Percentiles rank a stretch among this genome's conserved stretches.
Evolutionary conservation across 768 basidiomycete genomes (phyloP).

Genomic region (Hemileccinum rubropunctum): DNA sequence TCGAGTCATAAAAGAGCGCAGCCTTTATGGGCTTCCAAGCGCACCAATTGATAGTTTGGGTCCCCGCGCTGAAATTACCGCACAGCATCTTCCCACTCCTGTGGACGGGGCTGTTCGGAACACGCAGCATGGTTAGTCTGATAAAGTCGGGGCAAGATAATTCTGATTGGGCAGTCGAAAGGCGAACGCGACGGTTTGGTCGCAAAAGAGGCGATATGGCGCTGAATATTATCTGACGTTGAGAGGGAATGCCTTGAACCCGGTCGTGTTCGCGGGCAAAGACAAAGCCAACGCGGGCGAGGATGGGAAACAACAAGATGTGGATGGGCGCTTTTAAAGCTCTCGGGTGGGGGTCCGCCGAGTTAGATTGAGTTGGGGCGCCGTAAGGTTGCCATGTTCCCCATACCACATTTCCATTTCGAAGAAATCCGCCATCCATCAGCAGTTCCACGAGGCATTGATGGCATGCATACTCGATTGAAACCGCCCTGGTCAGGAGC

Average conservation of each 20-base stretch:
- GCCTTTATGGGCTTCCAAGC: slow-evolving; percentile 15
- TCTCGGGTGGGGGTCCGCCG: background rate
- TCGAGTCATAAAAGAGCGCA: slow-evolving; percentile 2
- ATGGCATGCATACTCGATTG: slow-evolving; percentile 6
- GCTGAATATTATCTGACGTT: background rate
- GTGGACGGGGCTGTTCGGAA: slow-evolving; percentile 16
- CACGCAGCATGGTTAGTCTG: slow-evolving; percentile 1
- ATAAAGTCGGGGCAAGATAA: background rate
- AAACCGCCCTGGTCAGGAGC: slow-evolving; percentile 2
- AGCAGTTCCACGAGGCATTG: slow-evolving; percentile 23
- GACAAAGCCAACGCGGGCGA: background rate
- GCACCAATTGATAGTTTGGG: slow-evolving; percentile 9
- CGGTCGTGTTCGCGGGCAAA: background rate
- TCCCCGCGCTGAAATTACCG: background rate
- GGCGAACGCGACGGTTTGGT: background rate
- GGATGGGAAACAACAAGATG: background rate
- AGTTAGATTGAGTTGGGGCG: slow-evolving; percentile 10
- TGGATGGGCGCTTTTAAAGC: slow-evolving; percentile 9
- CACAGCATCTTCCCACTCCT: slow-evolving; percentile 22
- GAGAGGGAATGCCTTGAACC: background rate
- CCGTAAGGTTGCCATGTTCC: slow-evolving; percentile 12
- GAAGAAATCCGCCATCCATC: slow-evolving; percentile 20
- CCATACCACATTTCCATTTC: slow-evolving; percentile 19
- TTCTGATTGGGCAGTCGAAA: background rate
- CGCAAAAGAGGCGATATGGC: background rate